Base-by-base conservation (phyloP, 805 yeast species). In the Pichia sporocuriosa region DNA sequence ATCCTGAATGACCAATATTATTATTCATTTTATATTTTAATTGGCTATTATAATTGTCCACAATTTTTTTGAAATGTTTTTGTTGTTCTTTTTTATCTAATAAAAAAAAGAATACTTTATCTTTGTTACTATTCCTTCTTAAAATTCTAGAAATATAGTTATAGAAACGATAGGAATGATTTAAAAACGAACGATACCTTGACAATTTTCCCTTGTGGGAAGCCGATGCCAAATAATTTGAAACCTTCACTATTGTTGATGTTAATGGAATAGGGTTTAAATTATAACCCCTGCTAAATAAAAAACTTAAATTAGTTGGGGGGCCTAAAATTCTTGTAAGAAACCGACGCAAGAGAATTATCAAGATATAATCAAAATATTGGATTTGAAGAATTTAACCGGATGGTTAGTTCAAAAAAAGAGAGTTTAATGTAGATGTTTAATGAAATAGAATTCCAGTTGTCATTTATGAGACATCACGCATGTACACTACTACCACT, bases 31-130 rank as follows among this genome's bases (percentile, higher is more conserved):
- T 32, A 5, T 11, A 6, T n/a, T 21, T 27, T 7, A 6, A 3
- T 13, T 23, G 29, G 22, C 20, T 21, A 17, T 44, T 27, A 23
- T 24, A 33, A 6, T 21, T 37, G 31, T 40, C 29, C 6, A 35
- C 19, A 17, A 48, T 37, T 34, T 43, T 47, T 32, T 42, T 30
- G 28, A 46, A 41, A 37, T 46, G 47, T 19, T 37, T 29, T 28
- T 47, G 47, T 29, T 50, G 51, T 30, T 50, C 40, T 23, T 55
- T 52, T 21, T 45, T 42, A 16, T 44, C 40, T 27, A 58, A 42
- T 24, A 58, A 43, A 36, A 49, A 54, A 35, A 53, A 58, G 36
- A 51, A 58, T 20, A 55, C 60, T 36, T 49, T 57, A 44, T 58
- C 63, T 36, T 58, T 58, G 21, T 13, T 38, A 22, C 31, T 38